Conservation (phyloP, 1,139 yeast genomes). For the Insectozyma bohioensis region DNA sequence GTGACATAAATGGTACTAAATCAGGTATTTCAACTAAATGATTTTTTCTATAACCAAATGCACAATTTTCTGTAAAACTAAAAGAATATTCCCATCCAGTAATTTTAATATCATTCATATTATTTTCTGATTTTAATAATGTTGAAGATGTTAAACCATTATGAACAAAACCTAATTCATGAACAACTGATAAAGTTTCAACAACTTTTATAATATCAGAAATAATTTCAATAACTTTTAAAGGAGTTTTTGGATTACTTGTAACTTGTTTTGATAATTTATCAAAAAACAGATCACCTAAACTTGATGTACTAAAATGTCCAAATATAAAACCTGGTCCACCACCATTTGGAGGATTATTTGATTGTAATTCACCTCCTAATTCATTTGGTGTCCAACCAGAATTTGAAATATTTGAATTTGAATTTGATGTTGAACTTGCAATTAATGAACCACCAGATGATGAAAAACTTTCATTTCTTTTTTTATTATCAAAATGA, state of each 20-base stretch:
- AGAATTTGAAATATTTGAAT: constrained; percentile 3
- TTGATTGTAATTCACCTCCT: constrained; percentile 6
- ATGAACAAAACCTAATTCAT: constrained; percentile 47
- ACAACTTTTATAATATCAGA: constrained; percentile 33
- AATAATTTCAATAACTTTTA: constrained; percentile 31
- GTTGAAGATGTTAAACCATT: constrained; percentile 46
- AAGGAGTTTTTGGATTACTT: constrained; percentile 21
- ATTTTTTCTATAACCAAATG: constrained; percentile 30
- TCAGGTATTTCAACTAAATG: constrained; percentile 32
- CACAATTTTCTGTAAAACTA: constrained; percentile 44
- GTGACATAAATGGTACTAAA: constrained; percentile 51
- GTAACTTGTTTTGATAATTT: constrained; percentile 11
- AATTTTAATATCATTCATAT: constrained; percentile 31
- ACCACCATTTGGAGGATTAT: constrained; percentile 2
- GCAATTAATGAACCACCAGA: neutral
- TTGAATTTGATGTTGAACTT: constrained; percentile 6
- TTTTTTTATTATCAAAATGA: constrained; percentile 2
- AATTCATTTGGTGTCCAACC: constrained; percentile 6
- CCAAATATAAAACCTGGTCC: too few species aligned
- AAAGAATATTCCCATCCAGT: constrained; percentile 56
- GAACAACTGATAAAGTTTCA: constrained; percentile 37
- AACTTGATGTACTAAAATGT: constrained; percentile 6
- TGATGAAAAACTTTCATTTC: constrained; percentile 10
- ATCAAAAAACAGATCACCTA: constrained; percentile 8
- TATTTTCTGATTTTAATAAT: constrained; percentile 30